Evolutionary conservation across 306 rosid species (phyloP), one percentile per base, ranked within the genome.

Genomic region (Urtica urens): DNA sequence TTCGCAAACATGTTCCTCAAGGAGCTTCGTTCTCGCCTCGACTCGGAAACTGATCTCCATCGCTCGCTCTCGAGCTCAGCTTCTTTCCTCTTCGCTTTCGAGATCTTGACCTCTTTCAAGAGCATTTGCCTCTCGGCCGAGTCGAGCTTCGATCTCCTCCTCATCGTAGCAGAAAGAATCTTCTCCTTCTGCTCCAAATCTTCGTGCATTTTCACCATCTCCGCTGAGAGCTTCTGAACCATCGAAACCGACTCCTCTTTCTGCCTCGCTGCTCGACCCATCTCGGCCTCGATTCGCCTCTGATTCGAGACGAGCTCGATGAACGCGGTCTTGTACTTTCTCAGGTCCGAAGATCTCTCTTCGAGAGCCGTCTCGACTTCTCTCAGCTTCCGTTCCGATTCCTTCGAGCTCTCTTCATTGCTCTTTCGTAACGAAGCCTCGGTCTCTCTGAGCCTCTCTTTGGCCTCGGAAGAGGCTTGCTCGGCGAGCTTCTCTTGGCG

Each of bases 151-250:
- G 83, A 84, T 55, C 81, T 90, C 74, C 97, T 78, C 74, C 97
- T 78, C 74, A 90, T 65, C 83, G 86, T 76, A 28, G 95, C 95
- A 18, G 97, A 90, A 65, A 90, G 64, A 62, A 79, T 90, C 61
- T 90, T 90, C 46, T 90, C 97, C 49, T 90, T 90, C 66, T 90
- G 93, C 45, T 90, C 95, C 68, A 77, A 79, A 75, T 90, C 95
- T 63, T 84, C 76, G 31, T 77, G 93, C 73, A 72, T 48, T 33
- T 77, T 90, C 4, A 73, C 64, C 37, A 81, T 67, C 68, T 90
- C 95, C 29, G 73, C 23, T 2, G 93, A 72, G 15, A 84, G 58
- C 27, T 90, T 84, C 51, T 81, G 87, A 8, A 66, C 90, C 77
- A 84, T 49, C 72, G 78, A 27, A 55, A 70, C 92, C 7, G 97